phyloP scores from a whole-genome alignment of 495 filamentous ascomycete species.

The Pyronema omphalodes region DNA sequence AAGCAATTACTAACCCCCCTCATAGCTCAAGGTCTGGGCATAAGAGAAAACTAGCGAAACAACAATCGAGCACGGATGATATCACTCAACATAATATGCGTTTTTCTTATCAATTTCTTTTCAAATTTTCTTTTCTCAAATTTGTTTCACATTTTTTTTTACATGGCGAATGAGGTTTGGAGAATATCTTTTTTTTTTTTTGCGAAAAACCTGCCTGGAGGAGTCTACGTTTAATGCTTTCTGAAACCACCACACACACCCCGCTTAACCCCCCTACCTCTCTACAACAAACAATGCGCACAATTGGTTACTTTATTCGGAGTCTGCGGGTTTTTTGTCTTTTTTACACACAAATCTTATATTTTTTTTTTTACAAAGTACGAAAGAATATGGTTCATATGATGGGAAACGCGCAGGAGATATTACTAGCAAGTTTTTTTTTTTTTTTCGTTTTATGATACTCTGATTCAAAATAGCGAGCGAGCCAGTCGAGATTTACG shows the following conservation, averaged over 20 bases:
- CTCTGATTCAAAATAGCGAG: too few relatives aligned
- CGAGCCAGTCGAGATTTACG: too few relatives aligned
- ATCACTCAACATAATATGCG: conserved; percentile 18
- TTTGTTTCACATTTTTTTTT: conserved; percentile 23
- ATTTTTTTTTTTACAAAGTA: too few relatives aligned
- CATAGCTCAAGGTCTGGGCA: conserved; percentile 75
- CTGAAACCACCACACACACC: too few relatives aligned
- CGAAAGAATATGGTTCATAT: conserved; percentile 1
- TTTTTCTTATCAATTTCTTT: conserved; percentile 23
- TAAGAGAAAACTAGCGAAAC: conserved; percentile 5
- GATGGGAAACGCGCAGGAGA: conserved; percentile 9
- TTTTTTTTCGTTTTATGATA: conserved; percentile 26
- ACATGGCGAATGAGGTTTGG: conserved; percentile 23
- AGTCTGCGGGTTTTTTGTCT: too few relatives aligned
- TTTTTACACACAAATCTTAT: too few relatives aligned
- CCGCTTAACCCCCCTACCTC: too few relatives aligned
- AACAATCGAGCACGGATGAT: not conserved
- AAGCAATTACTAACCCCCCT: conserved; percentile 2
- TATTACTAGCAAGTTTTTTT: conserved; percentile 4
- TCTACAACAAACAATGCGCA: too few relatives aligned
- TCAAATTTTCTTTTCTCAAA: conserved; percentile 13
- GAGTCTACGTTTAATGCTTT: conserved; percentile 10
- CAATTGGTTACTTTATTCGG: too few relatives aligned
- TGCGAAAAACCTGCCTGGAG: conserved; percentile 10
- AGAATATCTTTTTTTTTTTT: conserved; percentile 4